phyloP scores from a whole-genome alignment of 2,329 filamentous ascomycete genomes.

The Calonectria montana region DNA sequence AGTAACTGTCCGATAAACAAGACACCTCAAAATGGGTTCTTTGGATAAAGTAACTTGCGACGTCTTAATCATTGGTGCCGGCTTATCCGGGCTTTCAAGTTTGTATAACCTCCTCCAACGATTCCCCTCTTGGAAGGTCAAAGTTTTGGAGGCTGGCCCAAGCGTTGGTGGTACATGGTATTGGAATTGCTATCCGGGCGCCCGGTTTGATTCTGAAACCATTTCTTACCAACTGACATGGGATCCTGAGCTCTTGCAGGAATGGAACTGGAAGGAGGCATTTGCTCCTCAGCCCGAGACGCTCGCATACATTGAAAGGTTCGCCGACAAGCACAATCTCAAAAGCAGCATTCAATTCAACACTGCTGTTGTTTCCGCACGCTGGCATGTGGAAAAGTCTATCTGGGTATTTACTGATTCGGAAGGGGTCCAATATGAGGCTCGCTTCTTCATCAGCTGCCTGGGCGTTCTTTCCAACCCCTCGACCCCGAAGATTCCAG shows the following conservation, averaged over 20 bases:
- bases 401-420: neutral
- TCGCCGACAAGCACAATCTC: conserved; percentile 2
- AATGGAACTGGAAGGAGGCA: conserved; percentile 10
- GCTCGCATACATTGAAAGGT: conserved; percentile 2
- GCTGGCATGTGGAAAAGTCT: neutral
- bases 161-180: conserved; percentile 41
- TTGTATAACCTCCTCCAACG: conserved; percentile 53
- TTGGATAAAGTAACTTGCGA: conserved; percentile 24
- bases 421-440: neutral
- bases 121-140: conserved; percentile 34
- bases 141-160: conserved; percentile 30
- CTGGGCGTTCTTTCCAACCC: conserved; percentile 30
- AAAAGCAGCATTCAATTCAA: neutral
- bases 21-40: conserved; percentile 26
- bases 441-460: conserved; percentile 27
- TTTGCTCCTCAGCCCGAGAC: conserved; percentile 1
- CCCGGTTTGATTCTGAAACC: conserved; percentile 51
- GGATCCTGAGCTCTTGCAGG: neutral
- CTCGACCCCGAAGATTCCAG: conserved; percentile 15
- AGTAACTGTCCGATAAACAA: too few species aligned
- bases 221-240: conserved; percentile 49
- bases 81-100: conserved; percentile 53
- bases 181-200: conserved; percentile 42
- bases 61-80: conserved; percentile 34
- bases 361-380: neutral